Base-by-base conservation (phyloP, 148 eudicot genomes). In the Dianthus caryophyllus region DNA sequence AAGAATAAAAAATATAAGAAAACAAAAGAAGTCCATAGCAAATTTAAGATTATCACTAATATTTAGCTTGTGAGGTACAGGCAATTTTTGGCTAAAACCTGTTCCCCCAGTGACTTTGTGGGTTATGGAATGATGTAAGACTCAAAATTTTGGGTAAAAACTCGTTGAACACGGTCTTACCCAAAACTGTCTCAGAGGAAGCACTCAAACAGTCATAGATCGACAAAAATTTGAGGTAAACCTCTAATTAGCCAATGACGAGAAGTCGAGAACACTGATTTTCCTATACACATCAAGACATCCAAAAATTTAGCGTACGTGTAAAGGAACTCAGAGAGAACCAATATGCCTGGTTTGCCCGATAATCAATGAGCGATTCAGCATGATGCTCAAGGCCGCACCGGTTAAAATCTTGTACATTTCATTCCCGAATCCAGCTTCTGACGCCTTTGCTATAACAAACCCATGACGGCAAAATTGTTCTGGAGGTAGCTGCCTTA, bases 281-380 rank as follows among this genome's bases (percentile, higher is more conserved):
- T 65, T 10, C n/a, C 20, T 46, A 24, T 47, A 31, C 38, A 30
- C 16, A 47, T 18, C 14, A 18, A 66, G 60, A 13, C 67, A 67
- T 67, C 64, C 29, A 58, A 61, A 33, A 61, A 58, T n/a, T 59
- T 41, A n/a, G 64, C 53, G 31, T 18, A 54, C 33, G 51, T 49
- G 30, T 44, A 69, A 86, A 55, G 80, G 83, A 78, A 81, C 70
- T 84, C 84, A 83, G 87, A 85, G 81, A 83, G 76, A 85, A 89
- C 88, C 89, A 88, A 87, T 84, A 84, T 91, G 93, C 97, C 97
- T 92, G 85, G 90, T 83, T 83, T 92, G 86, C 77, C 93, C 96
- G 72, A 92, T 89, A 61, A 92, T 88, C 72, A 92, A 78, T 27
- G 97, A 92, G 41, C 97, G 96, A 75, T 92, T 92, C 73, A 92